These are phyloP conservation scores for Xylariaceae sp. DNA, from an alignment of 2,329 filamentous ascomycete genomes.

Conservation along the genomic window DNA sequence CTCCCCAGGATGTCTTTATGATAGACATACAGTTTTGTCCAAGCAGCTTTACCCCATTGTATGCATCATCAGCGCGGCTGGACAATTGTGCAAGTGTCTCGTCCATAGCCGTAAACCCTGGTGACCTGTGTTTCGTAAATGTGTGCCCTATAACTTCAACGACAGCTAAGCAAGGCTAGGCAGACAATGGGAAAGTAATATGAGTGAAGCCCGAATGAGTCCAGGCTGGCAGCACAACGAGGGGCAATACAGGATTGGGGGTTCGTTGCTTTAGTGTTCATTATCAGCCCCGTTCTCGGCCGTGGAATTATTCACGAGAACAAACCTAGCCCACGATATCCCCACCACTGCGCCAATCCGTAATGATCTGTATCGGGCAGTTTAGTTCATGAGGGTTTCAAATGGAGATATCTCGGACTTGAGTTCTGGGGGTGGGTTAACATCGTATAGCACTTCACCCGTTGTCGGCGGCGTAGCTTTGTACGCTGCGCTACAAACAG, in stretches of 20 bases:
- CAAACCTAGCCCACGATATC: conserved; percentile 1
- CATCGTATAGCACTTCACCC: conserved; percentile 16
- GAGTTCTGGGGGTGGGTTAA: conserved; percentile 10
- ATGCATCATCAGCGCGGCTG: conserved; percentile 22
- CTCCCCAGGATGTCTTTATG: conserved; percentile 28
- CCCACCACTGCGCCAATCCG: conserved; percentile 10
- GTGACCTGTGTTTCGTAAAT: conserved; percentile 1
- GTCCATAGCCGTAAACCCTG: conserved; percentile 12
- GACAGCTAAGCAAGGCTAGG: not conserved
- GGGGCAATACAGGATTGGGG: conserved; percentile 1
- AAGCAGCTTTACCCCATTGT: conserved; percentile 19
- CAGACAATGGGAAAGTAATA: not conserved
- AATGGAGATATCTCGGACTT: conserved; percentile 34
- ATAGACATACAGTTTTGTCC: conserved; percentile 21
- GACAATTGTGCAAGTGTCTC: conserved; percentile 18
- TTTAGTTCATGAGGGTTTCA: conserved; percentile 4
- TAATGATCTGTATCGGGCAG: conserved; percentile 21
- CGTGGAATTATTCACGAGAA: conserved; percentile 5
- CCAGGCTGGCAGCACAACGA: not conserved
- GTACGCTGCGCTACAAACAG: not conserved
- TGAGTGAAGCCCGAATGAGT: conserved; percentile 1
- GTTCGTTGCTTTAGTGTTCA: not conserved
- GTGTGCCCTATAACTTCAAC: not conserved
- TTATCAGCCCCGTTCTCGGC: conserved; percentile 33
- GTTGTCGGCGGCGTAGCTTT: conserved; percentile 33